Base-by-base conservation (phyloP, 345 rosid genomes). In the Psidium guajava region DNA sequence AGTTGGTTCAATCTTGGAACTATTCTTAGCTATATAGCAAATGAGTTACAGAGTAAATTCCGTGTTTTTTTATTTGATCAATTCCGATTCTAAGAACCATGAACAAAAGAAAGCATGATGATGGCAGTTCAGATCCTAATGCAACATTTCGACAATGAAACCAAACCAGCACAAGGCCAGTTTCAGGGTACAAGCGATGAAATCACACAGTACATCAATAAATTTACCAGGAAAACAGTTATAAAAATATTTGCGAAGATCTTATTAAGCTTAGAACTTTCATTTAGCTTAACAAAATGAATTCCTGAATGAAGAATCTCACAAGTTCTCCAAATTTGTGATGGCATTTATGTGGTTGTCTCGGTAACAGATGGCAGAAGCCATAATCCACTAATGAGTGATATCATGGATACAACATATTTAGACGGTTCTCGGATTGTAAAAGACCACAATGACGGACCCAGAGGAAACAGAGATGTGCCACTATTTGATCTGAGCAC, bases 401-500 rank as follows among this genome's bases (percentile, higher is more conserved):
- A 82, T 10, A 55, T 82, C 27, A 28, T 54, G 12, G 44, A 13
- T 64, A 53, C 80, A 8, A 59, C 82, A 16, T 11, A 28, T n/a
- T 40, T 82, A 20, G 55, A 84, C 1, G 49, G 5, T 8, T 49
- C 89, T 6, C 21, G 36, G 16, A 81, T 58, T 24, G 36, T 53
- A 32, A 7, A 51, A 32, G 82, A 81, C 5, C 9, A 21, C 9
- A 1, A 28, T 7, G 47, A 51, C n/a, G 86, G 81, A 27, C 6
- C 44, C 3, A 36, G 28, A n/a, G 8, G n/a, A 82, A 86, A 86
- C 36, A 54, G 77, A 54, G 85, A 87, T n/a, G 14, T 84, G n/a
- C 82, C 90, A n/a, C 47, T 87, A 42, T 91, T 86, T 82, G 86
- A 91, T 81, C 83, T 89, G 5, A 18, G 51, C 21, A 84, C 85